Conservation (phyloP, 768 basidiomycete genomes). For the Lactifluus subvellereus region DNA sequence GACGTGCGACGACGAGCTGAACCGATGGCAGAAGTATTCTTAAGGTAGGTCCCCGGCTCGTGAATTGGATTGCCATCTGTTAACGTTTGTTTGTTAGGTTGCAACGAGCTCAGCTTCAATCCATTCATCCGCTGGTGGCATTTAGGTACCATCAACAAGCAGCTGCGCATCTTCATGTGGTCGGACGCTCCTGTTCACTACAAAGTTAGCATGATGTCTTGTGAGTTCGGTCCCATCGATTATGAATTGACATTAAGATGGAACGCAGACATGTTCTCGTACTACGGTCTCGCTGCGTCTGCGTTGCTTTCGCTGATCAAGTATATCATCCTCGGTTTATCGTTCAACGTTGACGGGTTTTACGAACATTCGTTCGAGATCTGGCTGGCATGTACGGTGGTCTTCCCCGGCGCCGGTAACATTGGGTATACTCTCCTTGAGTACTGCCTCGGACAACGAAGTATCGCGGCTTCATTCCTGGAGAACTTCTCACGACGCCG, state of each 20-base stretch:
- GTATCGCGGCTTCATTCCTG: constrained; percentile 43
- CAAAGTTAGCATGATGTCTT: constrained; percentile 75
- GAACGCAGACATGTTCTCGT: constrained; percentile 40
- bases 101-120: constrained; percentile 79
- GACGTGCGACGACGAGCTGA: constrained; percentile 86
- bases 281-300: constrained; percentile 59
- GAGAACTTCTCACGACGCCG: constrained; percentile 38
- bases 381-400: constrained; percentile 65
- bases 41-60: constrained; percentile 44
- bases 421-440: constrained; percentile 58
- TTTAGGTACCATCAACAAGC: constrained; percentile 77
- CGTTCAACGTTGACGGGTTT: constrained; percentile 57
- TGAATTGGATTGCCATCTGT: background rate
- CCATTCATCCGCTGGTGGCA: constrained; percentile 74
- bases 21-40: constrained; percentile 87
- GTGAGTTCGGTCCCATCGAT: constrained; percentile 32
- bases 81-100: constrained; percentile 36
- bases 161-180: constrained; percentile 73
- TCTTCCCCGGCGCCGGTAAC: constrained; percentile 66
- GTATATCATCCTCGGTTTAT: constrained; percentile 65
- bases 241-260: background rate
- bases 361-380: constrained; percentile 71
- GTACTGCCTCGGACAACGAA: constrained; percentile 57
- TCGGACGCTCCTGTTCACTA: constrained; percentile 72
- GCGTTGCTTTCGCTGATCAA: constrained; percentile 60